Evolutionary conservation across 306 rosid genomes (phyloP), one percentile per base, ranked within the genome.

Genomic region (Trifolium dubium): DNA sequence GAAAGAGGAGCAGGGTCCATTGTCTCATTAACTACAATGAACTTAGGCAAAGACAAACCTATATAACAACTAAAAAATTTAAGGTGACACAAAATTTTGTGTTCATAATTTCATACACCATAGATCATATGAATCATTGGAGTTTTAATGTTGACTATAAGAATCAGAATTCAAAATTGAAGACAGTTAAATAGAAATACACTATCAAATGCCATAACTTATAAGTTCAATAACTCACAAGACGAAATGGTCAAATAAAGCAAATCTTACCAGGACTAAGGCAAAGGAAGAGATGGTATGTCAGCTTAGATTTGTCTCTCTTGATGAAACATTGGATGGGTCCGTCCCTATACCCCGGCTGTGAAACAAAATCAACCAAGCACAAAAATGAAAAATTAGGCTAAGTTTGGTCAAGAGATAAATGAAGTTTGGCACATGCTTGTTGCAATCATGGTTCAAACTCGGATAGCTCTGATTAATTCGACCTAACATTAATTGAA

Each of bases 311-410:
- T 84, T 92, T 92, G 85, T 92, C 91, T 83, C 99, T 92, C 85
- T 87, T 92, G 61, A 94, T 92, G 84, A 94, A 92, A 86, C 99
- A 94, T 84, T 89, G 97, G 54, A 95, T 86, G 4, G 86, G 77
- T 23, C 93, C 96, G 80, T 92, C 96, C 50, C 99, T 89, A 59
- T 82, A 76, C 54, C 99, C 99, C 1, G 99, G 99, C 99, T 95
- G 92, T 19, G 55, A 72, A 41, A 40, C 43, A 61, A 64, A 75
- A 71, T 19, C 58, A 53, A 64, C 1, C 30, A 19, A 68, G 30
- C n/a, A 77, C 61, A 59, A 17, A 50, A 79, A 37, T 3, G 43
- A 23, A 60, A 53, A 58, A 4, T 69, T 49, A 8, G 9, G 56
- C 13, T 14, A 68, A 34, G 29, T 47, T 4, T 8, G 8, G 53